Evolutionary conservation across 495 filamentous ascomycete genomes (phyloP), one percentile per base, ranked within the genome.

Genomic region (Penicillium paradoxum): DNA sequence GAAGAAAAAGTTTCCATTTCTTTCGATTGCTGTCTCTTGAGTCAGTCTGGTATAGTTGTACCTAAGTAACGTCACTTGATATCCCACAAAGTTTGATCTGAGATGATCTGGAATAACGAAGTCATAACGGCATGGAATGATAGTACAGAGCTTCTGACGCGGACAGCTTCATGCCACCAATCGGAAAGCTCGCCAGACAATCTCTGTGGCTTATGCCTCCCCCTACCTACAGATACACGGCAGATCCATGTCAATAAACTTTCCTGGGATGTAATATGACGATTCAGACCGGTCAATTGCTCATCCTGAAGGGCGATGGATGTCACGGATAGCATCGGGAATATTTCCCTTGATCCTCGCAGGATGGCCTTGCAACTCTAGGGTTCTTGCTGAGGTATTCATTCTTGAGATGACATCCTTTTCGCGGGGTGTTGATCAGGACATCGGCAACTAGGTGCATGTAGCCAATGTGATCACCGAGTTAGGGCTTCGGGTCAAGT

Each of bases 241-340:
- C 13, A 50, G 36, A 32, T 50, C 30, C 24, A 25, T 1, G 17
- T 1, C 4, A 43, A 33, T 51, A 51, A 3, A 51, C 14, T 42
- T 51, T 25, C 1, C 17, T 10, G 27, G 7, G 45, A 48, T 30
- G 14, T 42, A 34, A 51, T 32, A 42, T 51, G 48, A 49, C 46
- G 46, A 25, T 40, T 4, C n/a, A 19, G 5, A 15, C 34, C 11
- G 22, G 15, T n/a, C 38, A 10, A 10, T 25, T 38, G 15, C 22
- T 24, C 18, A n/a, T 18, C 40, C 2, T 18, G 37, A 4, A 18
- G 25, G 4, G 32, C 21, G 32, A 17, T 25, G 8, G 13, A 18
- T 2, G 15, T 2, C 4, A 17, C 22, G 27, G 40, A 43, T 22
- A 14, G 15, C 2, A 17, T 5, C 5, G 9, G 10, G 29, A 27